These are phyloP conservation scores for Penicillium sp. DNA, from an alignment of 2,329 filamentous ascomycete species.

Conservation along the genomic window DNA sequence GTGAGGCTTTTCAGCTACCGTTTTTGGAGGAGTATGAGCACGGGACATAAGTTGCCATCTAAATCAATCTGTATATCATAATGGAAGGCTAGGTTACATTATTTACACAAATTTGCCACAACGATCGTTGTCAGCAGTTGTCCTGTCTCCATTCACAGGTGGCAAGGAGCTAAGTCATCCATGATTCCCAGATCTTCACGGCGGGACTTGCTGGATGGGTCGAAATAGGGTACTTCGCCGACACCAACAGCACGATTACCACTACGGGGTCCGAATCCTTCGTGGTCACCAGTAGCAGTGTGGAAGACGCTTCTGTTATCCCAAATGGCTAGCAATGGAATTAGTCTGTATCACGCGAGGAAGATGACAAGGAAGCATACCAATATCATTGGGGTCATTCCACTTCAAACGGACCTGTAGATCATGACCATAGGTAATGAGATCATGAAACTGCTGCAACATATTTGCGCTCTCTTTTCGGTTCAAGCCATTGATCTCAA, in stretches of 20 bases:
- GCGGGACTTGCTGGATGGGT: constrained; percentile 40
- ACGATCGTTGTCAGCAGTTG: background rate
- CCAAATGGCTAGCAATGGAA: constrained; percentile 51
- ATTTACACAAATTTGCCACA: too few species aligned
- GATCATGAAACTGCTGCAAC: constrained; percentile 32
- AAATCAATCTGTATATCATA: background rate
- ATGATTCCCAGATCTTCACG: constrained; percentile 24
- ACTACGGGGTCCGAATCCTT: constrained; percentile 48
- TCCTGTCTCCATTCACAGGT: constrained; percentile 8
- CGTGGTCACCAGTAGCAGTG: constrained; percentile 55
- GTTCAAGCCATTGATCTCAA: constrained; percentile 30
- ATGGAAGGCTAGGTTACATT: too few species aligned
- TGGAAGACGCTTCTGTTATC: constrained; percentile 59
- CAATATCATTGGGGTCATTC: constrained; percentile 41
- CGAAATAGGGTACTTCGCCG: constrained; percentile 57
- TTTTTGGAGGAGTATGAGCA: background rate
- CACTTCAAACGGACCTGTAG: constrained; percentile 39
- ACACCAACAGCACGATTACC: constrained; percentile 55
- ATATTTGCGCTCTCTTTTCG: constrained; percentile 31
- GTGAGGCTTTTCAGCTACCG: background rate
- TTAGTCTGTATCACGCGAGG: background rate
- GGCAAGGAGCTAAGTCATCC: constrained; percentile 17
- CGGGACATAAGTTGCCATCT: background rate
- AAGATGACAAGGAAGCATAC: background rate
- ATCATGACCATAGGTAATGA: constrained; percentile 41